phyloP scores from a whole-genome alignment of 2,329 filamentous ascomycete species.

The Parastagonospora avenae region DNA sequence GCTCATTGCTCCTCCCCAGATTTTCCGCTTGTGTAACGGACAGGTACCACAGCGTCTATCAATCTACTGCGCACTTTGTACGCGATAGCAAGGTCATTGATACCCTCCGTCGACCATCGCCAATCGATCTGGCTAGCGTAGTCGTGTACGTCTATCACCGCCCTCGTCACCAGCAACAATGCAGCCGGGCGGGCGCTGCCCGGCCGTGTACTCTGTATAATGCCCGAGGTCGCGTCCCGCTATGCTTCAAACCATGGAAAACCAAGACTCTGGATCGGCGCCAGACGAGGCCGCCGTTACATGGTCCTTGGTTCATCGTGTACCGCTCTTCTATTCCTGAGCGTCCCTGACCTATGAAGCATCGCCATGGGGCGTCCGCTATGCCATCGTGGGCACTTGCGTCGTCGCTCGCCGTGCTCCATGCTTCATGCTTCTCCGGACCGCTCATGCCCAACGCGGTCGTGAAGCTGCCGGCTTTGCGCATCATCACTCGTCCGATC shows the following conservation, averaged over 20 bases:
- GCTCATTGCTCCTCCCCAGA: neutral
- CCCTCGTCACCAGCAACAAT: neutral
- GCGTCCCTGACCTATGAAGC: constrained; percentile 33
- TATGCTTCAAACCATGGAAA: constrained; percentile 13
- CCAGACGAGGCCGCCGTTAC: constrained; percentile 34
- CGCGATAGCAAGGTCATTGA: no score
- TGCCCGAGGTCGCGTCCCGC: constrained; percentile 13
- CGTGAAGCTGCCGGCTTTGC: constrained; percentile 3
- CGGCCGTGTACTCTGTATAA: constrained; percentile 5
- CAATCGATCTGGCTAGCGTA: no score
- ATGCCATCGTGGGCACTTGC: constrained; percentile 18
- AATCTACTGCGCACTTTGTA: neutral
- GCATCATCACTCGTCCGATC: constrained; percentile 16
- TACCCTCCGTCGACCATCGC: no score
- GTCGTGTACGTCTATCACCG: neutral
- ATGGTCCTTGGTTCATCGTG: constrained; percentile 13
- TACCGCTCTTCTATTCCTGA: constrained; percentile 24
- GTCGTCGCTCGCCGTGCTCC: constrained; percentile 16
- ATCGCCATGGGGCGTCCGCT: constrained; percentile 14
- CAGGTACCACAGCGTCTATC: neutral
- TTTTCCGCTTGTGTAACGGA: neutral
- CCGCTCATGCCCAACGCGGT: constrained; percentile 11
- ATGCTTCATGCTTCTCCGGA: constrained; percentile 12
- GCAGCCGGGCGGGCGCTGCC: constrained; percentile 5
- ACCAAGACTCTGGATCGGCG: constrained; percentile 37